Conservation (phyloP, 2,329 filamentous ascomycete genomes). For the Coleophoma eucalyptorum region DNA sequence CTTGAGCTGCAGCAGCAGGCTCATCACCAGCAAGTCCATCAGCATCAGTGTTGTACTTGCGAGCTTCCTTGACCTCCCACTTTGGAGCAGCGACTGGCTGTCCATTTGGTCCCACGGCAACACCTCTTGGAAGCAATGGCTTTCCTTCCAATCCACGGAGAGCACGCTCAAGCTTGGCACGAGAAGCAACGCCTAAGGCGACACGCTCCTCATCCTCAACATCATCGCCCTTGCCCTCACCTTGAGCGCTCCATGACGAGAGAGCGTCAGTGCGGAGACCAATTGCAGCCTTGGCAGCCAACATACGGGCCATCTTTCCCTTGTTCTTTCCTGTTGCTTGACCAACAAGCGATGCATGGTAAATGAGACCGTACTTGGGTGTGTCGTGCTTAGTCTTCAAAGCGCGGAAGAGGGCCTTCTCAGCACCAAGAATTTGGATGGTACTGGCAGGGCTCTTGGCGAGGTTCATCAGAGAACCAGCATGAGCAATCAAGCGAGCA, state of each 20-base stretch:
- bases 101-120: conserved; percentile 72
- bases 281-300: conserved; percentile 89
- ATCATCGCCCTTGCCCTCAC: conserved; percentile 57
- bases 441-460: conserved; percentile 94
- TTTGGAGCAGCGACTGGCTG: conserved; percentile 61
- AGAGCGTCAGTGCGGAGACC: conserved; percentile 91
- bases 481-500: conserved; percentile 89
- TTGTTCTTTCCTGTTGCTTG: conserved; percentile 98
- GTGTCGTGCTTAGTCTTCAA: conserved; percentile 99
- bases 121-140: conserved; percentile 73
- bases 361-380: conserved; percentile 95
- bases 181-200: conserved; percentile 69
- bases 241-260: conserved; percentile 68
- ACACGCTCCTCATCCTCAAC: conserved; percentile 87
- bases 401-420: conserved; percentile 97
- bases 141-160: conserved; percentile 84
- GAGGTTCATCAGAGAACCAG: conserved; percentile 89
- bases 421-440: conserved; percentile 95
- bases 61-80: conserved; percentile 87
- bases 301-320: conserved; percentile 97
- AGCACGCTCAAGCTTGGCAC: conserved; percentile 71
- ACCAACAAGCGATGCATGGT: conserved; percentile 88
- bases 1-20: conserved; percentile 45
- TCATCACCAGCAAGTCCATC: conserved; percentile 76
- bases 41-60: conserved; percentile 92